Percentiles rank a stretch among this genome's conserved stretches.
Evolutionary conservation across 2,329 filamentous ascomycete genomes (phyloP).

Genomic region (Teratosphaeriaceae sp.): DNA sequence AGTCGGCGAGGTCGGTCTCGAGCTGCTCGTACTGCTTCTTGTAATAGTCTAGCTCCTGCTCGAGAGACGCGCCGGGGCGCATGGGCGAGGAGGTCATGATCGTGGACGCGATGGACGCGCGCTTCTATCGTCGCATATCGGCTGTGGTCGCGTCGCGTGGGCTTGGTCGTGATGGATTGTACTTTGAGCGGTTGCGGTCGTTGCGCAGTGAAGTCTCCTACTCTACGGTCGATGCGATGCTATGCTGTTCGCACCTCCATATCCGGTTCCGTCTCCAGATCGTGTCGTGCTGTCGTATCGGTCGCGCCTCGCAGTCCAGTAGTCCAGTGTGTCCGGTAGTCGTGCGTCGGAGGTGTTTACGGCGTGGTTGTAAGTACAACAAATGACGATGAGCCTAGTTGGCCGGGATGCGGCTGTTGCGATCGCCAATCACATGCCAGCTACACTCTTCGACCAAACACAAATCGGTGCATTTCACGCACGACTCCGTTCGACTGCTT

Average conservation of each 20-base stretch:
- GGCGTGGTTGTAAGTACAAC: background rate
- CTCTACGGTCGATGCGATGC: too few species aligned
- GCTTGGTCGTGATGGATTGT: background rate
- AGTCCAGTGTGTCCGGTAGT: background rate
- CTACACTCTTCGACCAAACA: background rate
- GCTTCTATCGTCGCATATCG: slow-evolving; percentile 27
- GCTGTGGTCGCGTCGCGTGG: slow-evolving; percentile 1
- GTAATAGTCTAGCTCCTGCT: slow-evolving; percentile 87
- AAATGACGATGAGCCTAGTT: background rate
- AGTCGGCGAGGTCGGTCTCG: slow-evolving; percentile 85
- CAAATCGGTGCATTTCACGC: background rate
- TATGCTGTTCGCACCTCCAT: too few species aligned
- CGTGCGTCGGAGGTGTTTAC: too few species aligned
- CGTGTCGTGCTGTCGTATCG: background rate
- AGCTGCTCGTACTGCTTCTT: slow-evolving; percentile 92
- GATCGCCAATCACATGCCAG: background rate
- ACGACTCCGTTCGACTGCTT: too few species aligned
- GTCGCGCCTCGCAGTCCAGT: background rate
- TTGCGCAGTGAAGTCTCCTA: too few species aligned
- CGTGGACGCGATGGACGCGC: slow-evolving; percentile 13
- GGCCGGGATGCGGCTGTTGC: background rate
- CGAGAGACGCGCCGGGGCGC: slow-evolving; percentile 35
- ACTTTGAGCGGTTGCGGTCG: background rate
- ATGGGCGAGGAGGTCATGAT: slow-evolving; percentile 31
- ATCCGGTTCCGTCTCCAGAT: too few species aligned